A percentile compares a stretch with the other conserved stretches of the same genome.
Evolutionary conservation across 2,329 filamentous ascomycete species (phyloP).

Genomic region (Aspergillus eucalypticola): DNA sequence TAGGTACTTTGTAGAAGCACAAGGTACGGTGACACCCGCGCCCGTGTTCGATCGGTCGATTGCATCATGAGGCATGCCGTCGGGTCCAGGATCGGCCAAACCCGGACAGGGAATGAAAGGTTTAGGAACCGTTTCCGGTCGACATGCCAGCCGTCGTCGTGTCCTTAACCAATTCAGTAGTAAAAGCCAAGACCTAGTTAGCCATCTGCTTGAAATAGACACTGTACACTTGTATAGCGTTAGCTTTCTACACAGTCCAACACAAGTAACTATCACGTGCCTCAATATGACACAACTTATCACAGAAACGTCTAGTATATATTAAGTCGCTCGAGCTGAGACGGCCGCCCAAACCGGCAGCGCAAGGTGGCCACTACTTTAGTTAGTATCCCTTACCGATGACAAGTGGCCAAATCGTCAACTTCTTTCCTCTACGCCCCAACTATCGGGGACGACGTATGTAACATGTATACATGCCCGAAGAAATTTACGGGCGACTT

Average conservation of each 20-base stretch:
- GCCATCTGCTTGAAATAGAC: neutral
- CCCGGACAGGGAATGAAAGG: neutral
- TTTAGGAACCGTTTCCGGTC: neutral
- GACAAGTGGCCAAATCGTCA: neutral
- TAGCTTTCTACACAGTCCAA: too few relatives aligned
- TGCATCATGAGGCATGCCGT: constrained; percentile 6
- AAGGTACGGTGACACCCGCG: neutral
- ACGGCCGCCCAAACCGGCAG: neutral
- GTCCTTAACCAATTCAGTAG: neutral
- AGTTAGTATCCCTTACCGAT: neutral
- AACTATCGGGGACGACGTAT: neutral
- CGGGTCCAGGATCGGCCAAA: neutral
- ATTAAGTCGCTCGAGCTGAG: neutral
- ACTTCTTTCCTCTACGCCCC: neutral
- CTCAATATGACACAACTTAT: neutral
- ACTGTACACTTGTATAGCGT: too few relatives aligned
- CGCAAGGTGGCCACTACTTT: neutral
- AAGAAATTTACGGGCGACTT: neutral
- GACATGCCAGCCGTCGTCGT: neutral
- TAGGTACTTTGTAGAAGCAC: neutral
- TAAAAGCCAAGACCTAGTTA: neutral
- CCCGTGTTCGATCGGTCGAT: neutral
- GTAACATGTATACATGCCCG: constrained; percentile 1
- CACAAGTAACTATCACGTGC: neutral
- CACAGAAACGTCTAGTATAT: neutral